These are phyloP conservation scores for Pisolithus tinctorius DNA, from an alignment of 768 basidiomycete genomes.

Conservation along the genomic window DNA sequence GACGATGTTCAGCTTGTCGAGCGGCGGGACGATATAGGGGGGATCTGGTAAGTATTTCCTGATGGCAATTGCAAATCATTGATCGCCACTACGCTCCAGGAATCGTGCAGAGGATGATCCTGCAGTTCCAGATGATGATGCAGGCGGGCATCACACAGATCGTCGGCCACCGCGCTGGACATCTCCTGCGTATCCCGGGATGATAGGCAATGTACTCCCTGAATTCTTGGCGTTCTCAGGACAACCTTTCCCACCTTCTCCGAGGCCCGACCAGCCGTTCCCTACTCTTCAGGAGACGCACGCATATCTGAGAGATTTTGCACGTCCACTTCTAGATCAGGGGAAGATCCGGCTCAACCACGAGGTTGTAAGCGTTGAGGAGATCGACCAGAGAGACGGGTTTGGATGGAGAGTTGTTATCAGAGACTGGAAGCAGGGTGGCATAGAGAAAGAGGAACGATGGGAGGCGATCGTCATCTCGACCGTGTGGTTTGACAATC, in stretches of 20 bases:
- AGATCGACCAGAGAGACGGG: conserved; percentile 18
- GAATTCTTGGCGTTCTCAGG: conserved; percentile 30
- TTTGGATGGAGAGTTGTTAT: conserved; percentile 36
- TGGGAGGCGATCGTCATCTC: conserved; percentile 49
- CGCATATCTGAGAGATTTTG: conserved; percentile 21
- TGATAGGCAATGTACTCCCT: conserved; percentile 47
- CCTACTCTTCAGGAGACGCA: conserved; percentile 24
- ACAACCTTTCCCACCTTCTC: conserved; percentile 21
- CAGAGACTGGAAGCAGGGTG: conserved; percentile 29
- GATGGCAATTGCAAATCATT: background rate
- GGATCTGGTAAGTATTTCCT: conserved; percentile 36
- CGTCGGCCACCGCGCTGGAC: conserved; percentile 27
- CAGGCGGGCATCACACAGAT: background rate
- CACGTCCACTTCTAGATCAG: conserved; percentile 15
- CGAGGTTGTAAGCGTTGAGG: conserved; percentile 35
- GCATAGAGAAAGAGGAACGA: conserved; percentile 24
- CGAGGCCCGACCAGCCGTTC: conserved; percentile 20
- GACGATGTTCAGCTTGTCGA: conserved; percentile 41
- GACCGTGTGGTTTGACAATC: conserved; percentile 40
- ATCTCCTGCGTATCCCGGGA: conserved; percentile 40
- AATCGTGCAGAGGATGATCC: background rate
- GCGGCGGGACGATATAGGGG: conserved; percentile 40
- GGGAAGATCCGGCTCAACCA: conserved; percentile 35
- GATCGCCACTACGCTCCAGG: background rate
- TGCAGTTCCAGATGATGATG: background rate